Conservation (phyloP, 768 basidiomycete genomes). For the Mycena amicta region DNA sequence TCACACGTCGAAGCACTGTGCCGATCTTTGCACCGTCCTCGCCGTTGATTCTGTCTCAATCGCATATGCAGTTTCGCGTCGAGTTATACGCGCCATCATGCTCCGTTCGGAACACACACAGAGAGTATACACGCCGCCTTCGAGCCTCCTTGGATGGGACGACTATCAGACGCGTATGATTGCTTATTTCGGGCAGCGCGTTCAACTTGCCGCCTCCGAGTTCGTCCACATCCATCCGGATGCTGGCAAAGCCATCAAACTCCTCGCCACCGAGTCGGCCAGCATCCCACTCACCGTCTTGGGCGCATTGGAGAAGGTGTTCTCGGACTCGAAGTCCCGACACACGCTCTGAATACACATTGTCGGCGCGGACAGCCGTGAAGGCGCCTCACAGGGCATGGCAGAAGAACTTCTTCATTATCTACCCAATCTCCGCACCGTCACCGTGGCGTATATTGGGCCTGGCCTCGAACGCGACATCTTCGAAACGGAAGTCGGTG, state of each 20-base stretch:
- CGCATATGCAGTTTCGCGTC: neutral
- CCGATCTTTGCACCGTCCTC: neutral
- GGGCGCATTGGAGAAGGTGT: neutral
- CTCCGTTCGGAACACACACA: neutral
- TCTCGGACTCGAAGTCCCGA: constrained; percentile 10
- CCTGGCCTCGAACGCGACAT: too few species aligned
- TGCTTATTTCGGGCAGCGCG: neutral
- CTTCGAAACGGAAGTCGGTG: neutral
- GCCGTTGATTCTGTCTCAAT: neutral
- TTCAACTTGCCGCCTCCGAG: neutral
- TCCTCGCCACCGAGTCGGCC: neutral
- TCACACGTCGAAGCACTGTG: neutral
- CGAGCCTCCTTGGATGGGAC: constrained; percentile 6
- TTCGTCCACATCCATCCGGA: neutral
- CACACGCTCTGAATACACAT: constrained; percentile 12
- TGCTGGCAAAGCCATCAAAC: neutral
- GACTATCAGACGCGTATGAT: neutral
- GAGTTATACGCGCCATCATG: neutral
- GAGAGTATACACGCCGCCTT: constrained; percentile 1
- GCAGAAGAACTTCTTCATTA: constrained; percentile 14
- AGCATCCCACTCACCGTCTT: neutral
- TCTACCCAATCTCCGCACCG: neutral
- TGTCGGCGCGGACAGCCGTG: constrained; percentile 1
- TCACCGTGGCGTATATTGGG: neutral
- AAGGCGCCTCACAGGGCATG: neutral